These are phyloP conservation scores for Thraustochytrium striatum DNA, from an alignment of 352 stramenopile genomes.

Conservation along the genomic window DNA sequence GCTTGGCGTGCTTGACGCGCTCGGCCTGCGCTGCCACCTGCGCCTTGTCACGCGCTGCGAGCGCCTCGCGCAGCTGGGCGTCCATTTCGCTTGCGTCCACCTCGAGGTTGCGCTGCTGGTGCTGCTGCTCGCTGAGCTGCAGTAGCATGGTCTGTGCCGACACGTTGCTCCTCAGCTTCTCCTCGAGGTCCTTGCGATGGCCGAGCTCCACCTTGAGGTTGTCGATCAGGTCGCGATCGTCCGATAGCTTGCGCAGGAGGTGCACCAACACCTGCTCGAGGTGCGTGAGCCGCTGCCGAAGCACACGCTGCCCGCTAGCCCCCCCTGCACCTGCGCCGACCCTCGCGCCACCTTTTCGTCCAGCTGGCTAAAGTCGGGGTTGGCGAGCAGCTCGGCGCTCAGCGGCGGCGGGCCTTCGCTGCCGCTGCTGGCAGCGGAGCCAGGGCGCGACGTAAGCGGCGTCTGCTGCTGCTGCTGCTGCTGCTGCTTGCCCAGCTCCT, in stretches of 20 bases:
- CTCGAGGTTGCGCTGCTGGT: background rate
- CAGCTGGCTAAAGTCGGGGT: constrained; percentile 26
- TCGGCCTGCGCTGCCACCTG: too few species aligned
- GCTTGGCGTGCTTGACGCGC: too few species aligned
- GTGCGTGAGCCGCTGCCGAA: constrained; percentile 25
- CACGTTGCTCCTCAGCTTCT: constrained; percentile 7
- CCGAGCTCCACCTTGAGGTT: background rate
- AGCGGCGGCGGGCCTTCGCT: too few species aligned
- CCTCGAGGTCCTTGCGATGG: background rate
- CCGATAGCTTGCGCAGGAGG: background rate
- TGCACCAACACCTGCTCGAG: constrained; percentile 31
- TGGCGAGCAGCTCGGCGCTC: background rate
- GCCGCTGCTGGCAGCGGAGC: too few species aligned
- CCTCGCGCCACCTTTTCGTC: background rate
- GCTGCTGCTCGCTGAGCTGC: constrained; percentile 26
- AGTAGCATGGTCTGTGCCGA: background rate
- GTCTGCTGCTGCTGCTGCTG: too few species aligned
- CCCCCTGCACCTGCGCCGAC: background rate
- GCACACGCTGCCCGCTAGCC: background rate
- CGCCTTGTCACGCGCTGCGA: too few species aligned
- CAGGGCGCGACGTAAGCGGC: too few species aligned
- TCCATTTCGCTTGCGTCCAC: background rate
- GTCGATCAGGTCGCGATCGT: background rate
- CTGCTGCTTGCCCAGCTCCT: constrained; percentile 5
- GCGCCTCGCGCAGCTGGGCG: background rate